A percentile compares a stretch with the other conserved stretches of the same genome.
phyloP scores from a whole-genome alignment of 1,284 basidiomycete genomes.

The Fomitopsis schrenkii region DNA sequence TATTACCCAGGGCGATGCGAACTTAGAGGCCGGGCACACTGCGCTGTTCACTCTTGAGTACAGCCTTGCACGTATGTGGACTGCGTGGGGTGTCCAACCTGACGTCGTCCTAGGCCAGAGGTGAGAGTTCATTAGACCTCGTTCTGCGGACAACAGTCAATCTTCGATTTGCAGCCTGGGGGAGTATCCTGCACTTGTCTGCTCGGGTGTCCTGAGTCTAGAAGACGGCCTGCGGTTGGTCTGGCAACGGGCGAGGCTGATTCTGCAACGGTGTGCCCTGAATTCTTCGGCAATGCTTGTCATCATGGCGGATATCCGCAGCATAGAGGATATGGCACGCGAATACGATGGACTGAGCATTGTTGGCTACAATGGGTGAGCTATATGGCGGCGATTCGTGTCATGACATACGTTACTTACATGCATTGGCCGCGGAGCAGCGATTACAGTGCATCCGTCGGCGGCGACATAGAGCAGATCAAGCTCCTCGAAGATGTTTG shows the following conservation, averaged over 20 bases:
- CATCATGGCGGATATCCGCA: constrained; percentile 35
- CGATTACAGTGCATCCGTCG: constrained; percentile 48
- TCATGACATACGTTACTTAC: too few species aligned
- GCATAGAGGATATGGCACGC: constrained; percentile 35
- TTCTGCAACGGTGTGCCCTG: constrained; percentile 42
- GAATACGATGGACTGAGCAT: constrained; percentile 39
- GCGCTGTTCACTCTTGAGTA: constrained; percentile 60
- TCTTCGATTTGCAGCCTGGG: constrained; percentile 43
- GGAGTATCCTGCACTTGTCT: constrained; percentile 65
- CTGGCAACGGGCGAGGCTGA: constrained; percentile 50
- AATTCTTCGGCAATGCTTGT: constrained; percentile 57
- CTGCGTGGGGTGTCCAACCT: constrained; percentile 59
- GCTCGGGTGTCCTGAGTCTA: constrained; percentile 51
- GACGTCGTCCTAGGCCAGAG: constrained; percentile 64
- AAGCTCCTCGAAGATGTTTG: constrained; percentile 37
- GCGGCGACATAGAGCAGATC: constrained; percentile 47
- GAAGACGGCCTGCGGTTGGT: constrained; percentile 54
- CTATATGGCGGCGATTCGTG: not conserved
- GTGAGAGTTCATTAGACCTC: constrained; percentile 26
- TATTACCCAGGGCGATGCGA: not conserved
- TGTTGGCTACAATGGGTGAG: constrained; percentile 52
- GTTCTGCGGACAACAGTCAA: not conserved
- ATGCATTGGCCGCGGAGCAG: constrained; percentile 21
- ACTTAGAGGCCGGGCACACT: constrained; percentile 46
- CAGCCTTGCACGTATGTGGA: constrained; percentile 56